These are phyloP conservation scores for Tricholoma bakamatsutake DNA, from an alignment of 768 basidiomycete species.

Conservation along the genomic window DNA sequence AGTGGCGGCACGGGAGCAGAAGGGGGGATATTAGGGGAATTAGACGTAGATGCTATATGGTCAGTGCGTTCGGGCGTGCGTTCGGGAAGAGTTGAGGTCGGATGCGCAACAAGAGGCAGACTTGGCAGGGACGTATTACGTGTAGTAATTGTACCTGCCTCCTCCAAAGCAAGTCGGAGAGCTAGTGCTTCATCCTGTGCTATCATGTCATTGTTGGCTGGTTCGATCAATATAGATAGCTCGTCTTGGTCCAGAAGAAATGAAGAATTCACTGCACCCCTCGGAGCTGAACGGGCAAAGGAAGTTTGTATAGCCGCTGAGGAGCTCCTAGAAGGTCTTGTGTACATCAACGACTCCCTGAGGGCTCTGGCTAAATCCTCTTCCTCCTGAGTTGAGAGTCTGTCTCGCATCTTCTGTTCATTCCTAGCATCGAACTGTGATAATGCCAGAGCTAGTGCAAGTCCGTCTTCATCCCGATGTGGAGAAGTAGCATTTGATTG, in stretches of 20 bases:
- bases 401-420: constrained; percentile 26
- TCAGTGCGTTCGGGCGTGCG: not conserved
- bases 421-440: constrained; percentile 41
- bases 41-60: not conserved
- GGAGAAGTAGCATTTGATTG: constrained; percentile 7
- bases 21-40: not conserved
- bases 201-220: not conserved
- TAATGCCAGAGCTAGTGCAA: constrained; percentile 41
- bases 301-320: constrained; percentile 5
- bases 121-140: not conserved
- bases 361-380: constrained; percentile 62
- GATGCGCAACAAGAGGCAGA: not conserved
- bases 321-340: not conserved
- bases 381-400: constrained; percentile 46
- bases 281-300: constrained; percentile 19
- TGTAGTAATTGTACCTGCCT: not conserved
- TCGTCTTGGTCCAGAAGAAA: not conserved
- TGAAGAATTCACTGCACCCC: not conserved
- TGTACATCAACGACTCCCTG: constrained; percentile 38
- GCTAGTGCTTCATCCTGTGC: constrained; percentile 2
- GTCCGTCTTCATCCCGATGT: constrained; percentile 33
- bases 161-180: not conserved
- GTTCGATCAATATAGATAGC: not conserved
- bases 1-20: not conserved
- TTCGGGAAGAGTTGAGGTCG: not conserved